Conservation (phyloP, 2,329 filamentous ascomycete species). For the Calonectria crousiana region DNA sequence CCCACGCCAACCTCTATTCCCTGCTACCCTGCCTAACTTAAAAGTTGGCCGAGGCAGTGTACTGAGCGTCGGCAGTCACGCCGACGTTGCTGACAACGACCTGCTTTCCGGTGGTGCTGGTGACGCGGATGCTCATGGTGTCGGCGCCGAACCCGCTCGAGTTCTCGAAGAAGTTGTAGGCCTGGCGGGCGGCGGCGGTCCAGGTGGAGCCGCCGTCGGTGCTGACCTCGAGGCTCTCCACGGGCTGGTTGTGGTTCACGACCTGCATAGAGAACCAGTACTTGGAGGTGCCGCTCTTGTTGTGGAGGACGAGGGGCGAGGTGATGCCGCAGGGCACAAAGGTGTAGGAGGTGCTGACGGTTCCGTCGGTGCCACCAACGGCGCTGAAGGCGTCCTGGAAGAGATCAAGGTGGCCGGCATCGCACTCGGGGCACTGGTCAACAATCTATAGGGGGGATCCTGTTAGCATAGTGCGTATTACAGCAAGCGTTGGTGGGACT, state of each 20-base stretch:
- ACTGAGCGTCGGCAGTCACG: constrained; percentile 49
- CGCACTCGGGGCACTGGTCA: constrained; percentile 59
- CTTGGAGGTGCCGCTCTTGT: constrained; percentile 58
- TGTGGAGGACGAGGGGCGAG: constrained; percentile 56
- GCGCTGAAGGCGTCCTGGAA: constrained; percentile 57
- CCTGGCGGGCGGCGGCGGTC: constrained; percentile 64
- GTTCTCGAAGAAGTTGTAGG: constrained; percentile 74
- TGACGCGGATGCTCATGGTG: constrained; percentile 68
- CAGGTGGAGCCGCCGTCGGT: constrained; percentile 70
- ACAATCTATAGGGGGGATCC: constrained; percentile 49
- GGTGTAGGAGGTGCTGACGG: constrained; percentile 51
- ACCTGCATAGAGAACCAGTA: constrained; percentile 67
- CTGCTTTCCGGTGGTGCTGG: constrained; percentile 62
- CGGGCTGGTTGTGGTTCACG: constrained; percentile 70
- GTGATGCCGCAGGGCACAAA: constrained; percentile 57
- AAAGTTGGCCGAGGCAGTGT: constrained; percentile 50
- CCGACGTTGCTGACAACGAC: constrained; percentile 65
- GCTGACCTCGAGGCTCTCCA: constrained; percentile 70
- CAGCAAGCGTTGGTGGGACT: constrained; percentile 22
- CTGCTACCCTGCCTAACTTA: constrained; percentile 21
- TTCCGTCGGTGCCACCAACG: constrained; percentile 52
- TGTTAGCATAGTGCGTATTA: constrained; percentile 1
- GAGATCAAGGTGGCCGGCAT: constrained; percentile 56
- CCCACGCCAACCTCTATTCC: neutral
- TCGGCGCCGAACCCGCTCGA: constrained; percentile 66